Percentiles rank a stretch among this genome's conserved stretches.
phyloP scores from a whole-genome alignment of 768 basidiomycete genomes.

The Boletus huronensis region DNA sequence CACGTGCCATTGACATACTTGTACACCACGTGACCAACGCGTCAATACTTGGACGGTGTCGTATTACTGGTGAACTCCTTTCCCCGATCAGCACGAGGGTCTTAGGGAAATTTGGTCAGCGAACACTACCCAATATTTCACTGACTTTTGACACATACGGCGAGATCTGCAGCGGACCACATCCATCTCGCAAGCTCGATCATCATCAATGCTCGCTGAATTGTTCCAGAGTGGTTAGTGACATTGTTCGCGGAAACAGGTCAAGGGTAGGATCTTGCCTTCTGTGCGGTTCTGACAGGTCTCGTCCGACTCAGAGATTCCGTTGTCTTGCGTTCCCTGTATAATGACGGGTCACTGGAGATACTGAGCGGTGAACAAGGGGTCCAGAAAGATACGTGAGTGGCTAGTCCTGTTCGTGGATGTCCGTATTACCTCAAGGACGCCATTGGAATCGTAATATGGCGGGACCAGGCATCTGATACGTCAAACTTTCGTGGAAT shows the following conservation, averaged over 20 bases:
- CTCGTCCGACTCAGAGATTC: not conserved
- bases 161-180: not conserved
- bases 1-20: slow-evolving; percentile 7
- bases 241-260: too few species aligned
- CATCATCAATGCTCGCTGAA: not conserved
- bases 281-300: not conserved
- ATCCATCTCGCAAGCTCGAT: not conserved
- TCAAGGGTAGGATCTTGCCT: not conserved
- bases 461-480: too few species aligned
- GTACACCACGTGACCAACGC: slow-evolving; percentile 28
- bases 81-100: not conserved
- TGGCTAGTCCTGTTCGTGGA: too few species aligned
- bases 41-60: too few species aligned
- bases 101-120: too few species aligned
- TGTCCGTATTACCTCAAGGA: too few species aligned
- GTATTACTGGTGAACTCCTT: not conserved
- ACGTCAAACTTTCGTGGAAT: too few species aligned
- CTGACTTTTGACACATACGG: not conserved
- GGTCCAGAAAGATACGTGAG: not conserved
- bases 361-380: not conserved
- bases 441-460: too few species aligned
- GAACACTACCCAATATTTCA: not conserved
- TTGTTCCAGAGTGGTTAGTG: not conserved
- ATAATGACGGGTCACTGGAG: too few species aligned
- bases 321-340: not conserved